Conservation (phyloP, 371 early-diverging fungal species). For the Amoeboaphelidium occidentale region DNA sequence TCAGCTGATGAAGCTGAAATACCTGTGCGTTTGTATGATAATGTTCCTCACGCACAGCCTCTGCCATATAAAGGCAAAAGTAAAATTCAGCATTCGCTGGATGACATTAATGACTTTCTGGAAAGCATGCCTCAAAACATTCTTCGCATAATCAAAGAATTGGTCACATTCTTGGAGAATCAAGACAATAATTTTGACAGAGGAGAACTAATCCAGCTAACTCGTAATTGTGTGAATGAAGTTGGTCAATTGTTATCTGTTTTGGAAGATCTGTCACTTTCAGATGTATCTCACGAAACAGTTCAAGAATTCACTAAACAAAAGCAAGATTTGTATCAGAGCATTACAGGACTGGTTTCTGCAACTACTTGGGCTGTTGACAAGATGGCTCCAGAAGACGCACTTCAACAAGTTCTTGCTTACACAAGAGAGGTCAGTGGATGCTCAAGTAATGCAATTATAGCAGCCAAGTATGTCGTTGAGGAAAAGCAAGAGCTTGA, state of each 20-base stretch:
- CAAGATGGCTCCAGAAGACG: constrained; percentile 13
- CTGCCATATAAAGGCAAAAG: neutral
- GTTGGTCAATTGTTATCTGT: constrained; percentile 19
- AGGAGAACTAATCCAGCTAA: constrained; percentile 1
- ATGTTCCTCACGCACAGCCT: too few relatives aligned
- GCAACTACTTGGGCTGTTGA: constrained; percentile 11
- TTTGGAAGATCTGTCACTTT: constrained; percentile 17
- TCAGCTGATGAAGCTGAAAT: neutral
- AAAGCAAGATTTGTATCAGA: constrained; percentile 11
- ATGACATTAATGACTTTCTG: neutral
- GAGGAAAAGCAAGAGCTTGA: neutral
- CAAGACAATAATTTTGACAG: neutral
- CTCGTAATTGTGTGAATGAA: constrained; percentile 12
- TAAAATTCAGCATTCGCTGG: neutral
- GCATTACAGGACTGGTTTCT: constrained; percentile 15
- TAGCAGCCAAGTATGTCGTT: constrained; percentile 10
- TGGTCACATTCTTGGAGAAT: neutral
- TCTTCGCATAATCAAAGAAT: neutral
- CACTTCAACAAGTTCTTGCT: constrained; percentile 7
- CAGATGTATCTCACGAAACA: constrained; percentile 1
- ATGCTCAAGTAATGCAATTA: constrained; percentile 12
- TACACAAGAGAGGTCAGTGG: constrained; percentile 10
- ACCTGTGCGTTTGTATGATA: neutral
- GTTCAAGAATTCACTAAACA: constrained; percentile 3
- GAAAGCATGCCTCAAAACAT: neutral